Evolutionary conservation across 2,329 filamentous ascomycete species (phyloP), one percentile per base, ranked within the genome.

Genomic region (Alternaria angustiovoidea): DNA sequence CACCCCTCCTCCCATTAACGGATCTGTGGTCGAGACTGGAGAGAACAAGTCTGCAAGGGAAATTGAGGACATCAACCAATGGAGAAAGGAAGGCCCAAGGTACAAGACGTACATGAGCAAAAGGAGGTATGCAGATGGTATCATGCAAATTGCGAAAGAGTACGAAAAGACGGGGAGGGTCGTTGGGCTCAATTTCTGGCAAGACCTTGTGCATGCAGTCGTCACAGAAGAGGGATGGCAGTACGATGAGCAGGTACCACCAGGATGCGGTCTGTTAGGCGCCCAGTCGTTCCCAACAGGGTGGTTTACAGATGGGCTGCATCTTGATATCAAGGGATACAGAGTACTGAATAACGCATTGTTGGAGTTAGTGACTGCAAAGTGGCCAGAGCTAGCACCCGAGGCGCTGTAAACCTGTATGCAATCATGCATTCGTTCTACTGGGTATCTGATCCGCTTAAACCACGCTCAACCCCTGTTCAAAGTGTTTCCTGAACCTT

Each of bases 401-500:
- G 71, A 72, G 16, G 57, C 43, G 8, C 24, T 71, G n/a, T 66
- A 47, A 49, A 36, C 16, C 22, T 34, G 20, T 36, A 16, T 12
- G 30, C 14, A 11, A 4, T 51, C 7, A 20, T 53, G 18, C 30
- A 16, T 62, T 18, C 20, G 12, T 28, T 51, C 6, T 22, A 34
- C 46, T 59, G 52, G 56, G 63, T 72, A 66, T 72, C 53, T 64
- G 49, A 47, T 51, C 22, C 18, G 44, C 54, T 14, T 24, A 28
- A 32, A 5, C 22, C 24, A 22, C 24, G 22, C 6, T 60, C 51
- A 88, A 28, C 92, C 92, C 81, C 90, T 88, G 78, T 96, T 95
- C 63, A 95, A 79, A 1, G 92, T 95, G 75, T 96, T 96, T 4
- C 92, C 92, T 36, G 89, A 87, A 0, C 92, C 92, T 80, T 90